Conservation (phyloP, 1,139 yeast species). For the Candida sp. region DNA sequence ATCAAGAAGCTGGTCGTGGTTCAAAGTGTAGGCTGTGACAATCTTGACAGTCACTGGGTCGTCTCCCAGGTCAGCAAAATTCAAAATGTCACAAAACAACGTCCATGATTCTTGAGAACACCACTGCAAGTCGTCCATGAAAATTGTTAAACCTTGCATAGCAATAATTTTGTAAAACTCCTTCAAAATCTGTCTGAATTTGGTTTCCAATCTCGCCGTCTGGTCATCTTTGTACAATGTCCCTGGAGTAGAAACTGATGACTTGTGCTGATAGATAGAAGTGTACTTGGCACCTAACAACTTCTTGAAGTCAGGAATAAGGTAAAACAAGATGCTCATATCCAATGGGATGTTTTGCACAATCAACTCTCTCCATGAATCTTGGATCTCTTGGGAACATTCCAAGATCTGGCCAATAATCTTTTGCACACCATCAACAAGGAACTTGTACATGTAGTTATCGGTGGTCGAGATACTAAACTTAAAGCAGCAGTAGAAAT, state of each 20-base stretch:
- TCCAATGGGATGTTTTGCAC: constrained; percentile 46
- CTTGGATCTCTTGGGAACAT: constrained; percentile 37
- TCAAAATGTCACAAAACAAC: constrained; percentile 32
- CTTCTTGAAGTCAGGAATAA: constrained; percentile 49
- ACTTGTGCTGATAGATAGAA: constrained; percentile 17
- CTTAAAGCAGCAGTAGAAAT: constrained; percentile 47
- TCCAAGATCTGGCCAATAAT: constrained; percentile 48
- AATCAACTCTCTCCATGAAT: constrained; percentile 48
- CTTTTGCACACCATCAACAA: constrained; percentile 40
- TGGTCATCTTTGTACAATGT: constrained; percentile 19
- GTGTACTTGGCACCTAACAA: constrained; percentile 50
- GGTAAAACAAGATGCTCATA: constrained; percentile 42
- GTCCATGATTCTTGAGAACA: constrained; percentile 35
- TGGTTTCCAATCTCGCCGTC: constrained; percentile 36
- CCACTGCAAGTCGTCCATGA: constrained; percentile 56
- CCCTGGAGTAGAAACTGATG: constrained; percentile 6
- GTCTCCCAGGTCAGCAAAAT: constrained; percentile 12
- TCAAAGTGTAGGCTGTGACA: constrained; percentile 11
- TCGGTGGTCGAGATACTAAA: constrained; percentile 37
- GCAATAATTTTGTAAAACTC: constrained; percentile 46
- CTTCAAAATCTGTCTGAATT: constrained; percentile 49
- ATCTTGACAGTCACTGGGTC: constrained; percentile 9
- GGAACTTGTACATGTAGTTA: constrained; percentile 28
- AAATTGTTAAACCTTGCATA: constrained; percentile 46
- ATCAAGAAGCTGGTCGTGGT: constrained; percentile 12